Conservation (phyloP, 805 yeast genomes). For the Candida corydali region DNA sequence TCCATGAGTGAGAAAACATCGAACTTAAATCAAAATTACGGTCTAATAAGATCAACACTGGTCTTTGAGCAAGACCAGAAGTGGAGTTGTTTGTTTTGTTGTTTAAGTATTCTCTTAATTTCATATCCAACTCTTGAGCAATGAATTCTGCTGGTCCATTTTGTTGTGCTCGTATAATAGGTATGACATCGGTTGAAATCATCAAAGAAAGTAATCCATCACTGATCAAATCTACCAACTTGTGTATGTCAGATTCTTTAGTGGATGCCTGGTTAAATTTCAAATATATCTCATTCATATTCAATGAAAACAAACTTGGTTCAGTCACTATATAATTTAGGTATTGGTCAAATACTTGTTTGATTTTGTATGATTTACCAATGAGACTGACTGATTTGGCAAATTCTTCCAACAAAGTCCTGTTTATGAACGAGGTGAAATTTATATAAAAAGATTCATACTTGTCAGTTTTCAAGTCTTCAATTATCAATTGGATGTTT, state of each 20-base stretch:
- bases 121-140: slow-evolving; percentile 80
- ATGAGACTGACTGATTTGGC: slow-evolving; percentile 75
- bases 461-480: slow-evolving; percentile 69
- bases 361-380: slow-evolving; percentile 67
- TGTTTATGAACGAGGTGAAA: slow-evolving; percentile 74
- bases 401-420: slow-evolving; percentile 81
- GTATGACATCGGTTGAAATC: slow-evolving; percentile 74
- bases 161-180: slow-evolving; percentile 84
- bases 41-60: slow-evolving; percentile 79
- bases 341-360: slow-evolving; percentile 93
- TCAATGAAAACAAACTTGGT: slow-evolving; percentile 82
- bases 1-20: slow-evolving; percentile 97
- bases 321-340: slow-evolving; percentile 90
- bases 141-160: slow-evolving; percentile 96
- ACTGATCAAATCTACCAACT: slow-evolving; percentile 65
- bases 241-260: slow-evolving; percentile 69
- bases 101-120: slow-evolving; percentile 78
- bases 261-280: slow-evolving; percentile 67
- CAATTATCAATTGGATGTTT: slow-evolving; percentile 64
- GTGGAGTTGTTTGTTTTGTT: slow-evolving; percentile 45
- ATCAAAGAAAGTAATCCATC: slow-evolving; percentile 77
- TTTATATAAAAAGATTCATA: slow-evolving; percentile 81
- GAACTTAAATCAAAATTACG: slow-evolving; percentile 86
- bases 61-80: slow-evolving; percentile 45
- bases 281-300: slow-evolving; percentile 60